Percentiles rank a stretch among this genome's conserved stretches.
These are phyloP conservation scores for Talaromyces trachyspermus DNA, from an alignment of 495 filamentous ascomycete genomes.

Conservation along the genomic window DNA sequence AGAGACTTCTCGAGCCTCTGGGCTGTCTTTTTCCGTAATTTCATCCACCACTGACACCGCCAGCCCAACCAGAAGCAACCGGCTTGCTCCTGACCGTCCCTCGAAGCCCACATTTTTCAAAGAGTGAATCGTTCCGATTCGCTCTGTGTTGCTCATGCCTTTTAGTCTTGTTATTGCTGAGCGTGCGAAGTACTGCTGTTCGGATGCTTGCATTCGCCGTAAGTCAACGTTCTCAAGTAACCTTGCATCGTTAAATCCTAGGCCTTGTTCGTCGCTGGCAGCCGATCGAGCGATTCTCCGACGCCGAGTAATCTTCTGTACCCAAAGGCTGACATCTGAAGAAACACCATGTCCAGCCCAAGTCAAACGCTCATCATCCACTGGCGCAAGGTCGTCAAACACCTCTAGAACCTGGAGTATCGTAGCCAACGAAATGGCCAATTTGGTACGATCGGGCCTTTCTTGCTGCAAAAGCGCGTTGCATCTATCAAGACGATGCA, in stretches of 20 bases:
- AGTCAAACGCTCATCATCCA: constrained; percentile 30
- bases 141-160: constrained; percentile 22
- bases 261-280: constrained; percentile 16
- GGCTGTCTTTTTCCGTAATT: constrained; percentile 34
- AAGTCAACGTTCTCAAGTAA: constrained; percentile 32
- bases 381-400: constrained; percentile 33
- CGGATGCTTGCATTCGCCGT: constrained; percentile 32
- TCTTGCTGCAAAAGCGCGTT: constrained; percentile 15
- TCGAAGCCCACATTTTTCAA: constrained; percentile 18
- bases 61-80: constrained; percentile 31
- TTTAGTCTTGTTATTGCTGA: constrained; percentile 32
- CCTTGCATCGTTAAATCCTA: neutral
- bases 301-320: neutral
- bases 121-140: constrained; percentile 27
- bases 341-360: constrained; percentile 34
- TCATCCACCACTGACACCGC: constrained; percentile 26
- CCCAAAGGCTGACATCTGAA: neutral
- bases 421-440: constrained; percentile 35
- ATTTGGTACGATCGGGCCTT: constrained; percentile 4
- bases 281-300: constrained; percentile 17
- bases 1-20: constrained; percentile 28
- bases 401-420: constrained; percentile 38
- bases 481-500: constrained; percentile 33
- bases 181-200: constrained; percentile 35
- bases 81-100: constrained; percentile 24